These are phyloP conservation scores for Suillus luteus DNA, from an alignment of 768 basidiomycete species.

Conservation along the genomic window DNA sequence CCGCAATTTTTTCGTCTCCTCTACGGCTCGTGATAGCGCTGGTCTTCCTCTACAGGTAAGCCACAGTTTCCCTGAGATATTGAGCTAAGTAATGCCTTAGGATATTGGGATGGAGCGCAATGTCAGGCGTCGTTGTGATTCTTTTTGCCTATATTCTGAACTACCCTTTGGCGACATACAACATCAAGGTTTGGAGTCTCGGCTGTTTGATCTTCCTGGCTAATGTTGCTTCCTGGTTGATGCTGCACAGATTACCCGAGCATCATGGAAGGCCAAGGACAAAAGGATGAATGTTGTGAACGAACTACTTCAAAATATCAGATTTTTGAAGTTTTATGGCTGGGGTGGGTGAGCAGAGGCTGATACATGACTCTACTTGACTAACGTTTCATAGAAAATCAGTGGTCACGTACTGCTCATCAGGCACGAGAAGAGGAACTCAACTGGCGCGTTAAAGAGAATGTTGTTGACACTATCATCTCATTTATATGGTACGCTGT, in stretches of 20 bases:
- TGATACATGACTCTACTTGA: conserved; percentile 1
- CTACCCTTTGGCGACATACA: conserved; percentile 67
- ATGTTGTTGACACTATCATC: conserved; percentile 58
- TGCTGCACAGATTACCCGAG: conserved; percentile 49
- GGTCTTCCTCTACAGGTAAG: conserved; percentile 72
- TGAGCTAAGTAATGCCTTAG: conserved; percentile 35
- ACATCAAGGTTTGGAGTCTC: conserved; percentile 51
- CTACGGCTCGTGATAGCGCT: conserved; percentile 66
- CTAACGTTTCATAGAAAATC: conserved; percentile 44
- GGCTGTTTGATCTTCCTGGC: neutral
- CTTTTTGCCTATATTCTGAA: conserved; percentile 62
- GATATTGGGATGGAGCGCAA: conserved; percentile 76
- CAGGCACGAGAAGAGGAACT: conserved; percentile 64
- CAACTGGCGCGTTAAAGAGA: conserved; percentile 65
- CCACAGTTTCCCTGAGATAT: conserved; percentile 6
- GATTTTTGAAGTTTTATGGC: conserved; percentile 75
- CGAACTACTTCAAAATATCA: conserved; percentile 74
- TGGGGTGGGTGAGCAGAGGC: conserved; percentile 51
- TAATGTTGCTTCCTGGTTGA: neutral
- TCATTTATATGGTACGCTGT: conserved; percentile 64
- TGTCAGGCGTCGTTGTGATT: conserved; percentile 70
- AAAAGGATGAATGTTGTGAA: conserved; percentile 70
- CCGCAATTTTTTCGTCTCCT: conserved; percentile 62
- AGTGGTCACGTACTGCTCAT: conserved; percentile 58
- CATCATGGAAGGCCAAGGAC: conserved; percentile 66